These are phyloP conservation scores for Dunaliella sp. DNA, from an alignment of 139 green algal genomes.

Conservation along the genomic window DNA sequence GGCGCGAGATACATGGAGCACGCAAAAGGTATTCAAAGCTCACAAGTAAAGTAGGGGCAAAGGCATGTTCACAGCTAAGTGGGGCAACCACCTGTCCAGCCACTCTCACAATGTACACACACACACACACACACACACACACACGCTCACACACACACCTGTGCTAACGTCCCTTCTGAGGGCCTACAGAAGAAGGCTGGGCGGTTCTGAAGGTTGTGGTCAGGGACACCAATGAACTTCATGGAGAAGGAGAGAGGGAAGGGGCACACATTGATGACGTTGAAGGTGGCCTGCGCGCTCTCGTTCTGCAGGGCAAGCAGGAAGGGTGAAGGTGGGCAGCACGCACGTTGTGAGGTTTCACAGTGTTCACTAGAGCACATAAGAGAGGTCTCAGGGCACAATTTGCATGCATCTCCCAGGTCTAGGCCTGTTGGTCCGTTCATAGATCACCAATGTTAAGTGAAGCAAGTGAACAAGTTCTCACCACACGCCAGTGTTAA, in stretches of 20 bases:
- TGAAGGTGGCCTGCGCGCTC: constrained; percentile 30
- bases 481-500: too few species aligned
- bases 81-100: too few species aligned
- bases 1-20: neutral
- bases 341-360: too few species aligned
- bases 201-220: constrained; percentile 28
- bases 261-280: constrained; percentile 59
- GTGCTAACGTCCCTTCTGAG: constrained; percentile 36
- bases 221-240: constrained; percentile 19
- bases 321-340: neutral
- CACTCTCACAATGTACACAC: too few species aligned
- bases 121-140: too few species aligned
- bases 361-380: too few species aligned
- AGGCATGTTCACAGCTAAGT: neutral
- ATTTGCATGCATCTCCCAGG: constrained; percentile 53
- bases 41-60: neutral
- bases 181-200: constrained; percentile 43
- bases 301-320: neutral
- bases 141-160: constrained; percentile 10
- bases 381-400: too few species aligned
- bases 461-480: too few species aligned
- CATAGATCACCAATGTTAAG: too few species aligned
- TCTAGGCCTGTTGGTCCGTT: constrained; percentile 44
- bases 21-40: neutral
- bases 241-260: constrained; percentile 50